Conservation (phyloP, 129 eudicot species). For the sunflower (Helianthus annuus) region HanXRQr2.0-SUNRISE NC_035438.2:18191081-18191580, state of each 20-base stretch:
- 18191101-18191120: too few species aligned
- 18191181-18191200: too few species aligned
- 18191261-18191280: neutral
- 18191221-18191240: neutral
- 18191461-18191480: constrained; percentile 44
- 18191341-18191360: constrained; percentile 20
- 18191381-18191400: constrained; percentile 28
- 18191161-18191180: too few species aligned
- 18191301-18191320: neutral
- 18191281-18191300: neutral
- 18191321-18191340: constrained; percentile 4
- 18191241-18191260: neutral
- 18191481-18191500: constrained; percentile 36
- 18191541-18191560: constrained; percentile 57
- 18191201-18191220: neutral
- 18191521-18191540: constrained; percentile 61
- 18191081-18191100: too few species aligned
- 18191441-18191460: constrained; percentile 40
- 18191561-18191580: constrained; percentile 41
- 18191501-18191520: constrained; percentile 29
- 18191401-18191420: constrained; percentile 12
- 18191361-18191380: constrained; percentile 7
- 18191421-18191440: constrained; percentile 12
- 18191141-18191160: too few species aligned
- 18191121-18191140: too few species aligned